Conservation (phyloP, 192 early-diverging fungal genomes). For the Nowakowskiella sp. region DNA sequence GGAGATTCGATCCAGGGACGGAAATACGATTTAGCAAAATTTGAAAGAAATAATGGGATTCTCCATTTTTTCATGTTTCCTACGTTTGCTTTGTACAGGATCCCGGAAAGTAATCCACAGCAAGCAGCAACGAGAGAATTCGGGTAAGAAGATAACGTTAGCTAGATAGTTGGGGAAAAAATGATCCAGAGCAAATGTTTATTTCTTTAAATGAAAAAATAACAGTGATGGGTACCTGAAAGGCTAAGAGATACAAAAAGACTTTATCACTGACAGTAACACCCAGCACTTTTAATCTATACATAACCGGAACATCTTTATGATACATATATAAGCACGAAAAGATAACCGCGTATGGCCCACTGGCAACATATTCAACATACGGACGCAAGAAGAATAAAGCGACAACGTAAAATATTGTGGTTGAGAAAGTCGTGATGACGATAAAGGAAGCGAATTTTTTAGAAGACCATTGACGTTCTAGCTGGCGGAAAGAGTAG, state of each 20-base stretch:
- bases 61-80: conserved; percentile 16
- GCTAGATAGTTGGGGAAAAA: too few species aligned
- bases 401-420: conserved; percentile 5
- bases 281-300: conserved; percentile 22
- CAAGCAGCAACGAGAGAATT: conserved; percentile 10
- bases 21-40: conserved; percentile 2
- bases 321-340: conserved; percentile 18
- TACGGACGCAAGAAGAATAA: not conserved
- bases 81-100: conserved; percentile 13
- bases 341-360: conserved; percentile 30
- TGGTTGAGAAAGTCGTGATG: conserved; percentile 11
- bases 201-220: not conserved
- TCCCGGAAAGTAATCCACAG: conserved; percentile 22
- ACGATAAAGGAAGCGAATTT: conserved; percentile 28
- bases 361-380: conserved; percentile 9
- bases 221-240: conserved; percentile 26
- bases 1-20: conserved; percentile 9
- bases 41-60: conserved; percentile 11
- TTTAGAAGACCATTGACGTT: conserved; percentile 27
- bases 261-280: conserved; percentile 22
- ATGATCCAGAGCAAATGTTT: conserved; percentile 4
- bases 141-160: conserved; percentile 24
- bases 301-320: conserved; percentile 15
- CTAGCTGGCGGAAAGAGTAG: conserved; percentile 30
- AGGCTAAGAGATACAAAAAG: conserved; percentile 20